A percentile compares a stretch with the other conserved stretches of the same genome.
Evolutionary conservation across 1,139 yeast species (phyloP).

Genomic region (Suhomyces choctaworum): DNA sequence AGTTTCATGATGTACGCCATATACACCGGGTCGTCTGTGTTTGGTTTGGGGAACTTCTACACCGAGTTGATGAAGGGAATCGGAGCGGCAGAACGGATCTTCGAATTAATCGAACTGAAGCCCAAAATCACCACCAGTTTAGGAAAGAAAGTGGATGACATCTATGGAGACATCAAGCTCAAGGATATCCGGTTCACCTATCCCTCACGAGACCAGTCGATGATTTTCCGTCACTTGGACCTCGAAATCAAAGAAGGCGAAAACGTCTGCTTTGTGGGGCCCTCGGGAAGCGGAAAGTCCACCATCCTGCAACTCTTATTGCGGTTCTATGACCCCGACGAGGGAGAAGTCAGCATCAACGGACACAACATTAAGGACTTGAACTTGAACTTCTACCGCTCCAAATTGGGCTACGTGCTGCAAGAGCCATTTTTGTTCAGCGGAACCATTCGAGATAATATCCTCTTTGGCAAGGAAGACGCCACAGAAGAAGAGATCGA

Average conservation of each 20-base stretch:
- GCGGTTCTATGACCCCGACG: constrained; percentile 75
- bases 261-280: constrained; percentile 92
- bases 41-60: constrained; percentile 86
- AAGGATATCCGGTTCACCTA: constrained; percentile 70
- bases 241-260: constrained; percentile 78
- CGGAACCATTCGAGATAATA: constrained; percentile 85
- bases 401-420: constrained; percentile 81
- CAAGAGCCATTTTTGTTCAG: constrained; percentile 94
- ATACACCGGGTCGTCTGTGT: constrained; percentile 86
- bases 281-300: constrained; percentile 94
- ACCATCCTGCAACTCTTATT: constrained; percentile 79
- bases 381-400: constrained; percentile 72
- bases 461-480: constrained; percentile 62
- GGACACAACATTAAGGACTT: constrained; percentile 65
- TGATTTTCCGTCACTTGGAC: constrained; percentile 63
- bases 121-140: constrained; percentile 65
- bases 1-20: constrained; percentile 94
- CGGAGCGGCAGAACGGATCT: constrained; percentile 92
- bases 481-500: constrained; percentile 66
- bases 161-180: constrained; percentile 53
- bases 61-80: constrained; percentile 95
- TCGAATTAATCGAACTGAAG: constrained; percentile 78
- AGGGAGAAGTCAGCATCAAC: constrained; percentile 68
- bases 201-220: constrained; percentile 80
- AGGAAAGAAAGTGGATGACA: constrained; percentile 48